Conservation (phyloP, 257 asterid species). For the Penstemon davidsonii region DNA sequence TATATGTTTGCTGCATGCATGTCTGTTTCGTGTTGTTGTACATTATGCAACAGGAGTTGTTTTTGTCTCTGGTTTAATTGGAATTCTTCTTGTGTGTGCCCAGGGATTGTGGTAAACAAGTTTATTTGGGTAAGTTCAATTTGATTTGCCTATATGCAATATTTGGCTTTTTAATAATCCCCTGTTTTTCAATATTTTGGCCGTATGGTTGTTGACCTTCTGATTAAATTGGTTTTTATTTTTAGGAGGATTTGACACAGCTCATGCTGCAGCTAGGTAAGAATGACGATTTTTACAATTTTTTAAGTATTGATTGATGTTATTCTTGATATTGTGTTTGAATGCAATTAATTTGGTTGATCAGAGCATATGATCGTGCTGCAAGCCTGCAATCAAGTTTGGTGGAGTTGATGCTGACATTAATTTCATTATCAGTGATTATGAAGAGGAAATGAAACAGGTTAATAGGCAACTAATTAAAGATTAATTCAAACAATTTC, state of each 20-base stretch:
- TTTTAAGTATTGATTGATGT: constrained; percentile 19
- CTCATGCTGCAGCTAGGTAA: constrained; percentile 92
- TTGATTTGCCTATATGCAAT: background rate
- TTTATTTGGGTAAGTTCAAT: constrained; percentile 66
- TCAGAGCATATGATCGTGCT: constrained; percentile 85
- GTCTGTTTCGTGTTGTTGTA: constrained; percentile 1
- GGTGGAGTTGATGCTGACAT: constrained; percentile 90
- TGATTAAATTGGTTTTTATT: constrained; percentile 8
- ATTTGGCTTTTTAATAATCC: background rate
- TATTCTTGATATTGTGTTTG: constrained; percentile 10
- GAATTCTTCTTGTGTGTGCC: constrained; percentile 29
- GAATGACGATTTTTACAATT: constrained; percentile 9
- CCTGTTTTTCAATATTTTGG: background rate
- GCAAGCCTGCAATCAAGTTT: constrained; percentile 84
- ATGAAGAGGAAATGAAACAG: constrained; percentile 77
- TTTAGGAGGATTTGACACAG: constrained; percentile 96
- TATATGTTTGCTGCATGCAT: constrained; percentile 29
- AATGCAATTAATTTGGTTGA: constrained; percentile 10
- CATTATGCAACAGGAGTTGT: background rate
- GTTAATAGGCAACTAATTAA: constrained; percentile 27
- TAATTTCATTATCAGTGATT: constrained; percentile 63
- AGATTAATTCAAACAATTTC: background rate
- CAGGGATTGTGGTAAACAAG: constrained; percentile 99
- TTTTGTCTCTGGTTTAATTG: constrained; percentile 27
- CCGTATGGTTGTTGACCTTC: background rate